Percentiles rank a stretch among this genome's conserved stretches.
These are phyloP conservation scores for Calonectria crousiana DNA, from an alignment of 2,329 filamentous ascomycete species.

Conservation along the genomic window DNA sequence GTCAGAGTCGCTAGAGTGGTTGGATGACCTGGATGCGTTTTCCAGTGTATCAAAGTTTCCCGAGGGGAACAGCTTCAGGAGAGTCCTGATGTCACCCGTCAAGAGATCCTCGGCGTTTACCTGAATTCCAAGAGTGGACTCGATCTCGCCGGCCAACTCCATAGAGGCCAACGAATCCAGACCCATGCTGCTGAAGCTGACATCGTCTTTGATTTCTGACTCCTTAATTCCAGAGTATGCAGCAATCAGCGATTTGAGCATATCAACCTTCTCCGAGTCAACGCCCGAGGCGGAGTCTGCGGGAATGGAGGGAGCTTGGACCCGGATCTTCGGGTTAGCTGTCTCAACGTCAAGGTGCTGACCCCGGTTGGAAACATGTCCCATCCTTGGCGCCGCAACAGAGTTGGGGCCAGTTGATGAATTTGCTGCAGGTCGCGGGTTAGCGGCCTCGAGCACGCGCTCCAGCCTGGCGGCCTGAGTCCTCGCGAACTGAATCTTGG, in stretches of 20 bases:
- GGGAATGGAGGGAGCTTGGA: not conserved
- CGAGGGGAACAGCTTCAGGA: conserved; percentile 13
- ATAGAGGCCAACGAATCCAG: conserved; percentile 35
- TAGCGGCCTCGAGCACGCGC: conserved; percentile 29
- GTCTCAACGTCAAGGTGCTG: not conserved
- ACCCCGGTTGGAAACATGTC: not conserved
- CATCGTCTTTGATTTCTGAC: conserved; percentile 29
- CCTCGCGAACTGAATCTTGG: conserved; percentile 32
- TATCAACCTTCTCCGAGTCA: not conserved
- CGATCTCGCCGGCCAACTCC: conserved; percentile 33
- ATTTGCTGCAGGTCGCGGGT: not conserved
- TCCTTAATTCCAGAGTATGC: conserved; percentile 32
- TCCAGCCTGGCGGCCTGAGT: conserved; percentile 29
- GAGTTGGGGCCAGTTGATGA: not conserved
- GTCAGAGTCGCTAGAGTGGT: not conserved
- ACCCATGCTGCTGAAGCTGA: conserved; percentile 30
- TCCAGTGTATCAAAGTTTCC: conserved; percentile 3
- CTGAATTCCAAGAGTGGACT: conserved; percentile 26
- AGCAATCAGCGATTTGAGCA: conserved; percentile 22
- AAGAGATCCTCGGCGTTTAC: conserved; percentile 29
- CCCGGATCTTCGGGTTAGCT: not conserved
- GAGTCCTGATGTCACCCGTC: conserved; percentile 12
- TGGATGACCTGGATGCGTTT: conserved; percentile 10
- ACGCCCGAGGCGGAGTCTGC: not conserved
- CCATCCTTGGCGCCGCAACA: not conserved